A percentile compares a stretch with the other conserved stretches of the same genome.
phyloP scores from a whole-genome alignment of 2,329 filamentous ascomycete genomes.

The Fusarium concolor region DNA sequence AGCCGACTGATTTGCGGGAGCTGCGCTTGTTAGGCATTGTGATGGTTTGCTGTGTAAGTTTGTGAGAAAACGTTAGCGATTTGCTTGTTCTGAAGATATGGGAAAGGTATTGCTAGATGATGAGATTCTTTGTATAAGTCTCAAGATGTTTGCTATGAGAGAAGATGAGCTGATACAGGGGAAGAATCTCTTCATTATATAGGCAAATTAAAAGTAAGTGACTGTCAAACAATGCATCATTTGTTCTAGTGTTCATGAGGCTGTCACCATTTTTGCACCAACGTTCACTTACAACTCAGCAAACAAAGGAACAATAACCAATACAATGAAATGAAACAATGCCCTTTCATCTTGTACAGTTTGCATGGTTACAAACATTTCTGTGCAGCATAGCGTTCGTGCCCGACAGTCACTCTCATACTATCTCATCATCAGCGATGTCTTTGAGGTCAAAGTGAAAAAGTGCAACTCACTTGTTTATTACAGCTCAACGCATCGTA shows the following conservation, averaged over 20 bases:
- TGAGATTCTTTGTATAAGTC: neutral
- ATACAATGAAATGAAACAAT: neutral
- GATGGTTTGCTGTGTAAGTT: neutral
- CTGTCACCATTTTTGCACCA: neutral
- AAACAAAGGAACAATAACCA: conserved; percentile 17
- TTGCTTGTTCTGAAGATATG: neutral
- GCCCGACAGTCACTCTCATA: neutral
- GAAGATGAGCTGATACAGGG: neutral
- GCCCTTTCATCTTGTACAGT: neutral
- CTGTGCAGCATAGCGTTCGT: neutral
- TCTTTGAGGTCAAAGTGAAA: neutral
- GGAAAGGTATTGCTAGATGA: neutral
- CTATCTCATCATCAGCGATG: neutral
- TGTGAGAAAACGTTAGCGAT: neutral
- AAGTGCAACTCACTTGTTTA: neutral
- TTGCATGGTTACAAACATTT: too few relatives aligned
- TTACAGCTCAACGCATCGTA: conserved; percentile 1
- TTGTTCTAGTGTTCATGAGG: neutral
- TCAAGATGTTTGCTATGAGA: neutral
- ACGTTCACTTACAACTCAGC: neutral
- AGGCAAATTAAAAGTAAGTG: neutral
- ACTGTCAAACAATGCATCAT: neutral
- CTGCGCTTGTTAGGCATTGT: conserved; percentile 5
- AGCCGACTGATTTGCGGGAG: neutral
- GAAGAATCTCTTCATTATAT: neutral